Conservation (phyloP, 1,284 basidiomycete genomes). For the Boletus mariae region DNA sequence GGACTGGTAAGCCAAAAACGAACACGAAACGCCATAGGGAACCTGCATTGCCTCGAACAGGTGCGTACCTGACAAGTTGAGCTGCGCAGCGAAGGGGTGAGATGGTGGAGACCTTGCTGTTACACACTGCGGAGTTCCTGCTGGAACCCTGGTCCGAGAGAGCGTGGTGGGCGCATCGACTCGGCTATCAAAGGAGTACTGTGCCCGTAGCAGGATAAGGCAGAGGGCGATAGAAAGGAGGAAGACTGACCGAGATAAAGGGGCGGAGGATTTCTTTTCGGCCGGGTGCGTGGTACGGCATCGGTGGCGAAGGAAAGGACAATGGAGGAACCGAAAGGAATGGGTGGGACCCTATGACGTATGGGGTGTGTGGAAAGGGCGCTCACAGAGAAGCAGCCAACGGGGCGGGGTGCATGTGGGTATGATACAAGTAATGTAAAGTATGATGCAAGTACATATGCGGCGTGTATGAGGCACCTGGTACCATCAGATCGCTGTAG, state of each 20-base stretch:
- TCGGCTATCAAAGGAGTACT: slow-evolving; percentile 61
- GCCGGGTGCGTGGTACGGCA: slow-evolving; percentile 9
- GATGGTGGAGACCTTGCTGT: slow-evolving; percentile 41
- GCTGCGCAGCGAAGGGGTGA: slow-evolving; percentile 37
- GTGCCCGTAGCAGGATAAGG: slow-evolving; percentile 26
- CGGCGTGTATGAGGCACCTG: slow-evolving; percentile 16
- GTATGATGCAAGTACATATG: slow-evolving; percentile 30
- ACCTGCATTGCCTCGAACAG: slow-evolving; percentile 81
- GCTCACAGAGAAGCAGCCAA: background rate
- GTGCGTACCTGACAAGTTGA: slow-evolving; percentile 64
- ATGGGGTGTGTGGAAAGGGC: slow-evolving; percentile 16
- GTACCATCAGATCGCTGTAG: slow-evolving; percentile 6
- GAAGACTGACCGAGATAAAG: slow-evolving; percentile 28
- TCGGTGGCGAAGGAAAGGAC: slow-evolving; percentile 15
- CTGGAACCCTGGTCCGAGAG: slow-evolving; percentile 49
- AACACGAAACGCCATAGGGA: slow-evolving; percentile 13
- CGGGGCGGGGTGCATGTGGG: slow-evolving; percentile 15
- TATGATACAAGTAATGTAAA: slow-evolving; percentile 28
- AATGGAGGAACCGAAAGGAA: slow-evolving; percentile 1
- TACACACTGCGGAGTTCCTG: slow-evolving; percentile 54
- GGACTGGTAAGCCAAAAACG: slow-evolving; percentile 11
- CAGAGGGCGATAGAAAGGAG: background rate
- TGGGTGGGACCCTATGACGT: slow-evolving; percentile 22
- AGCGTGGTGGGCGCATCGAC: slow-evolving; percentile 56
- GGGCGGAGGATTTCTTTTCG: slow-evolving; percentile 28